Percentiles rank a stretch among this genome's conserved stretches.
These are phyloP conservation scores for Aurantiochytrium sp. DNA, from an alignment of 108 stramenopile genomes.

Conservation along the genomic window DNA sequence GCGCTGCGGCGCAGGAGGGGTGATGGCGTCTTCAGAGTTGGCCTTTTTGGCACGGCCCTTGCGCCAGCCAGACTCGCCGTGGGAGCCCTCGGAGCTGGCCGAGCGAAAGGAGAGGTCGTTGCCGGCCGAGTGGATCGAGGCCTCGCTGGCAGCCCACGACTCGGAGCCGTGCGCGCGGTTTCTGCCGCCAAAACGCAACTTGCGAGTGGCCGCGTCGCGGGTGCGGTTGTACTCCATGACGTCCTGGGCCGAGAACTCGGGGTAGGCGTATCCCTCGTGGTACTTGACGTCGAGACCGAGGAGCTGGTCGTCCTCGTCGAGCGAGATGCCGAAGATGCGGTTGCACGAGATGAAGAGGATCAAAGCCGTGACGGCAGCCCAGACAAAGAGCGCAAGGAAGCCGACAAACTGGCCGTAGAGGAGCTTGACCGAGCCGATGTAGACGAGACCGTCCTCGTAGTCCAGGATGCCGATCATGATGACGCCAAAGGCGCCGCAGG, in stretches of 20 bases:
- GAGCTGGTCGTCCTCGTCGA: slow-evolving; percentile 30
- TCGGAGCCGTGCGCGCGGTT: background rate
- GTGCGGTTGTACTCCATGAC: slow-evolving; percentile 34
- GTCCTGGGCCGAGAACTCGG: slow-evolving; percentile 13
- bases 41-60: background rate
- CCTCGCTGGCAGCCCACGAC: slow-evolving; percentile 8
- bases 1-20: background rate
- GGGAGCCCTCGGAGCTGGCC: background rate
- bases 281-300: slow-evolving; percentile 29
- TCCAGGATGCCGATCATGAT: background rate
- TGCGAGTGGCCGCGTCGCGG: slow-evolving; percentile 25
- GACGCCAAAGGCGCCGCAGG: background rate
- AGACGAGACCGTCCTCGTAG: background rate
- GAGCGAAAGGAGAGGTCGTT: background rate
- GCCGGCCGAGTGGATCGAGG: background rate
- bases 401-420: background rate
- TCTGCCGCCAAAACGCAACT: background rate
- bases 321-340: background rate
- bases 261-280: slow-evolving; percentile 22
- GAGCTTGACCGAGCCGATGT: background rate
- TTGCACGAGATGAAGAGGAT: background rate
- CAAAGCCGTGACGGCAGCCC: background rate
- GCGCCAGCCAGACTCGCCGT: background rate
- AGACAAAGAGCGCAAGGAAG: background rate
- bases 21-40: background rate